These are phyloP conservation scores for Chloranthus sessilifolius DNA, from an alignment of 164 flowering plant species.

Conservation along the genomic window DNA sequence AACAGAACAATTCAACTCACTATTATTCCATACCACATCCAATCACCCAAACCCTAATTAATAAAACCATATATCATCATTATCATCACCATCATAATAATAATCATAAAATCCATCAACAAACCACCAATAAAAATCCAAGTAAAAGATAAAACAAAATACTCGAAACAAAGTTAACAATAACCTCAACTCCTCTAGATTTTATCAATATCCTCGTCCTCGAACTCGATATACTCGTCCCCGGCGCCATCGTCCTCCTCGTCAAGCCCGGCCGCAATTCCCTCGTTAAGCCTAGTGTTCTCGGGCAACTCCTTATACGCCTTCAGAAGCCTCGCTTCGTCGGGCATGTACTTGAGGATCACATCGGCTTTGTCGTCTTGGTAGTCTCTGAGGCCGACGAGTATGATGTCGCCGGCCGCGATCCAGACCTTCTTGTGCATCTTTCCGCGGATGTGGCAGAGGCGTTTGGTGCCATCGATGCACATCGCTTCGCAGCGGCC, in stretches of 20 bases:
- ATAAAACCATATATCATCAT: no score
- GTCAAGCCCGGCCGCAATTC: slow-evolving; percentile 18
- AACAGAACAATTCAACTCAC: no score
- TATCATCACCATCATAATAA: no score
- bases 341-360: slow-evolving; percentile 29
- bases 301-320: slow-evolving; percentile 29
- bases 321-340: slow-evolving; percentile 24
- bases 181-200: no score
- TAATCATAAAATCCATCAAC: no score
- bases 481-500: slow-evolving; percentile 59
- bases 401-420: slow-evolving; percentile 27
- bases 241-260: slow-evolving; percentile 22
- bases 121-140: no score
- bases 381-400: slow-evolving; percentile 26
- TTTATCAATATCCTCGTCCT: slow-evolving; percentile 28
- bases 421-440: slow-evolving; percentile 33
- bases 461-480: slow-evolving; percentile 33
- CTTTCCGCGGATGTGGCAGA: slow-evolving; percentile 27
- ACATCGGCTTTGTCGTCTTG: slow-evolving; percentile 29
- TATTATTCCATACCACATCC: no score
- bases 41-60: no score
- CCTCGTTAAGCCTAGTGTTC: slow-evolving; percentile 22
- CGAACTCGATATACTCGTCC: slow-evolving; percentile 22
- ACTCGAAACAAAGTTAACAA: no score
- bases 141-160: no score